These are phyloP conservation scores for Ceratocystis eucalypticola DNA, from an alignment of 2,329 filamentous ascomycete genomes.

Conservation along the genomic window DNA sequence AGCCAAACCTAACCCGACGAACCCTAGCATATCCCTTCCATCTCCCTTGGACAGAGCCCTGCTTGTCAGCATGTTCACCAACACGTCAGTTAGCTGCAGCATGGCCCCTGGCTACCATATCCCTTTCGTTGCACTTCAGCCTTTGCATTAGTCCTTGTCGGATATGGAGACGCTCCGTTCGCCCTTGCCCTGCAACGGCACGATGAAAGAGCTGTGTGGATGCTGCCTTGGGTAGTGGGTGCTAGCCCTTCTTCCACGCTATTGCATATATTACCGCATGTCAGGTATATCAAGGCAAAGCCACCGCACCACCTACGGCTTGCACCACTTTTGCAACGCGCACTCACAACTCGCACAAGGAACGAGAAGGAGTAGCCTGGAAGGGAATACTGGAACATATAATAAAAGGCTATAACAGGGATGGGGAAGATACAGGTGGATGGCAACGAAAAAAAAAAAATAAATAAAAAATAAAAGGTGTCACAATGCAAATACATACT, in stretches of 20 bases:
- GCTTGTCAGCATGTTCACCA: not conserved
- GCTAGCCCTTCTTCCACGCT: no score
- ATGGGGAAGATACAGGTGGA: not conserved
- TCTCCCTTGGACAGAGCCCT: not conserved
- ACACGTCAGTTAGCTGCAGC: not conserved
- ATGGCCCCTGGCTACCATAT: not conserved
- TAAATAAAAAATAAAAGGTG: not conserved
- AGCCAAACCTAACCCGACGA: no score
- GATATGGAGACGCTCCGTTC: not conserved
- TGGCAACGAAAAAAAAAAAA: not conserved
- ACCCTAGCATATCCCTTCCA: not conserved
- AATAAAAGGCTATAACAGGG: not conserved
- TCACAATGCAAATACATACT: not conserved
- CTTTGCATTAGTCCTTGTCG: not conserved
- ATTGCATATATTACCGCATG: not conserved
- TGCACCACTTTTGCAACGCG: not conserved
- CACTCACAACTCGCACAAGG: not conserved
- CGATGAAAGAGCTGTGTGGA: no score
- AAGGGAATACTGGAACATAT: not conserved
- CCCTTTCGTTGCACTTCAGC: not conserved
- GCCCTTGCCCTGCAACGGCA: no score
- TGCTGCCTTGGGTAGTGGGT: no score
- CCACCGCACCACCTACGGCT: not conserved
- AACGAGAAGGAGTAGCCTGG: not conserved
- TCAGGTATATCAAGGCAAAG: not conserved